phyloP scores from a whole-genome alignment of 2,329 filamentous ascomycete species.

The Triangularia setosa region DNA sequence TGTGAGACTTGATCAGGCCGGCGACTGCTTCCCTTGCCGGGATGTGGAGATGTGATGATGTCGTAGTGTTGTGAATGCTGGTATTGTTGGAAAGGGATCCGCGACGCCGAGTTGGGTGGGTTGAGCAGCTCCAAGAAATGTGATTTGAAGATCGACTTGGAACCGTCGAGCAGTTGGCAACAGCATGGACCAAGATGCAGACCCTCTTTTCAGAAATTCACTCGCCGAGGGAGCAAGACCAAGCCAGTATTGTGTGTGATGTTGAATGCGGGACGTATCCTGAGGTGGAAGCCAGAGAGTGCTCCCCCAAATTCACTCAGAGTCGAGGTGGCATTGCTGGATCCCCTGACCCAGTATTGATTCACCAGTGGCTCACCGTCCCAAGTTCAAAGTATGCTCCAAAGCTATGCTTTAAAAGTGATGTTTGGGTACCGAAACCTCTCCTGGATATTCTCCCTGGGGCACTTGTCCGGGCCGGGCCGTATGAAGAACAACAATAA shows the following conservation, averaged over 20 bases:
- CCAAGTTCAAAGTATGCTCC: neutral
- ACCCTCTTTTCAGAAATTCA: neutral
- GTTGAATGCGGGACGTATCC: neutral
- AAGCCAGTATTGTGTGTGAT: neutral
- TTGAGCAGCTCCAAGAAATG: neutral
- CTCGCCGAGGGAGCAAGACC: neutral
- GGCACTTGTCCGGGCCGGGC: neutral
- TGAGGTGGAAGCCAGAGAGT: neutral
- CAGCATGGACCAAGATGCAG: no score
- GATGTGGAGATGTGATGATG: neutral
- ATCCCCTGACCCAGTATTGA: neutral
- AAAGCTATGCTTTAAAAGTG: neutral
- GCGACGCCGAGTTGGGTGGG: neutral
- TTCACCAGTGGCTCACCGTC: neutral
- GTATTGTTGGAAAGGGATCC: neutral
- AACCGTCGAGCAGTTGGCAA: neutral
- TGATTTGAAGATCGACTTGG: neutral
- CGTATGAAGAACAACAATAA: no score
- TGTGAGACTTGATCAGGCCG: neutral
- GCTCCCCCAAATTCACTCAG: neutral
- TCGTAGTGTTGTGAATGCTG: neutral
- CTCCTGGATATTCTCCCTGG: neutral
- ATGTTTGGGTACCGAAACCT: neutral
- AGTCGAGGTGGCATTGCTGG: neutral
- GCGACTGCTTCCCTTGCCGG: neutral